A percentile compares a stretch with the other conserved stretches of the same genome.
phyloP scores from a whole-genome alignment of 352 stramenopile genomes.

The Phytophthora nicotianae region DNA sequence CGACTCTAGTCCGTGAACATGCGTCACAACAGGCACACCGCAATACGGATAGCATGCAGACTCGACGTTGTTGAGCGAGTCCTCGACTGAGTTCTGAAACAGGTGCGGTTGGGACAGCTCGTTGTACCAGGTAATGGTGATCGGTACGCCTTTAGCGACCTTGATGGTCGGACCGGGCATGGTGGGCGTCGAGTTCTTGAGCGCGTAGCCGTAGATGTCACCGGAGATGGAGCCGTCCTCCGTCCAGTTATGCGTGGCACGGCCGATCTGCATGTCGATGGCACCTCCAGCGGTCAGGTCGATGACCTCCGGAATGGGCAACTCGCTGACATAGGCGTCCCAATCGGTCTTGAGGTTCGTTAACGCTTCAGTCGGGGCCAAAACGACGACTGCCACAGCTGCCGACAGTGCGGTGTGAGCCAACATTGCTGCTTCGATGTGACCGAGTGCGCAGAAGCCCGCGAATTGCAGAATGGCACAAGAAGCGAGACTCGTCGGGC shows the following conservation, averaged over 20 bases:
- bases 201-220: slow-evolving; percentile 49
- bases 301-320: slow-evolving; percentile 52
- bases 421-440: slow-evolving; percentile 21
- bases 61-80: slow-evolving; percentile 33
- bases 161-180: slow-evolving; percentile 46
- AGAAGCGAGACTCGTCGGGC: neutral
- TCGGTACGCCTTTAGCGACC: slow-evolving; percentile 38
- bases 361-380: slow-evolving; percentile 20
- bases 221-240: slow-evolving; percentile 35
- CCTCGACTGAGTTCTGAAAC: slow-evolving; percentile 44
- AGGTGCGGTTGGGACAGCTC: slow-evolving; percentile 56
- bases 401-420: slow-evolving; percentile 15
- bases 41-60: slow-evolving; percentile 64
- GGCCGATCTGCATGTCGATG: slow-evolving; percentile 51
- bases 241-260: slow-evolving; percentile 44
- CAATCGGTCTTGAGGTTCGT: slow-evolving; percentile 49
- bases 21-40: slow-evolving; percentile 53
- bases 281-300: slow-evolving; percentile 42
- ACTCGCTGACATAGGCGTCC: slow-evolving; percentile 42
- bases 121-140: slow-evolving; percentile 53
- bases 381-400: slow-evolving; percentile 19
- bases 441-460: slow-evolving; percentile 19
- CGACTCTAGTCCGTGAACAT: slow-evolving; percentile 60
- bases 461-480: slow-evolving; percentile 34
- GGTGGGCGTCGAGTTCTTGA: slow-evolving; percentile 41